Base-by-base conservation (phyloP, 148 eudicot genomes). In the Gaultheria prostrata region DNA sequence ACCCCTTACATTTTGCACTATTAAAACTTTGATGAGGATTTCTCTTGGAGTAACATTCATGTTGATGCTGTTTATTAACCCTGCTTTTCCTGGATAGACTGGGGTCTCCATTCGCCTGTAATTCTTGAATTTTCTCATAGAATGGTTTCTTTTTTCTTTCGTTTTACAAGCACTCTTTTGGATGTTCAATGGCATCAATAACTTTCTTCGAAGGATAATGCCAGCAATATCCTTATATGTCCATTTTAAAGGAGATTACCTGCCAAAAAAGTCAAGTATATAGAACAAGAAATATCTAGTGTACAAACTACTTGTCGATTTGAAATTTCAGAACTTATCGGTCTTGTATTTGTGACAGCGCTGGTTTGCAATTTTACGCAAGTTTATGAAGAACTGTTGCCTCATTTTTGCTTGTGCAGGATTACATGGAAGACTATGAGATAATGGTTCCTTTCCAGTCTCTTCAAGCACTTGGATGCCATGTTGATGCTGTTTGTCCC, bases 391-490 rank as follows among this genome's bases (percentile, higher is more conserved):
- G 70, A 17, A 48, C 15, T 15, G 18, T 50, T 69, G 48, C 83
- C 69, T 73, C 63, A 45, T 49, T 56, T 48, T 51, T 81, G 67
- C 53, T 71, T 51, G 11, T 78, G 84, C 88, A 97, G 98, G 99
- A 97, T 88, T 97, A 86, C 88, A 94, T 97, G 98, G 99, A 97
- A 87, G 98, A 94, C 87, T 97, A 97, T 73, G 99, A 97, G 88
- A 92, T 94, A 70, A 88, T 84, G 95, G 99, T 97, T 56, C 99
- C 99, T 80, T 97, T 93, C 74, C 99, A 94, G 86, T 90, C 98
- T 80, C 89, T 97, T 83, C 95, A 93, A 92, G 99, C 98, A 83
- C 92, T 97, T 59, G 99, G 93, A 78, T 97, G 99, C 83, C 96
- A 94, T 82, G 98, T 94, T 67, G 98, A 97, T 82, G 95, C 99